Evolutionary conservation across 2,329 filamentous ascomycete species (phyloP).

Genomic region (Aspergillus pseudoglaucus): DNA sequence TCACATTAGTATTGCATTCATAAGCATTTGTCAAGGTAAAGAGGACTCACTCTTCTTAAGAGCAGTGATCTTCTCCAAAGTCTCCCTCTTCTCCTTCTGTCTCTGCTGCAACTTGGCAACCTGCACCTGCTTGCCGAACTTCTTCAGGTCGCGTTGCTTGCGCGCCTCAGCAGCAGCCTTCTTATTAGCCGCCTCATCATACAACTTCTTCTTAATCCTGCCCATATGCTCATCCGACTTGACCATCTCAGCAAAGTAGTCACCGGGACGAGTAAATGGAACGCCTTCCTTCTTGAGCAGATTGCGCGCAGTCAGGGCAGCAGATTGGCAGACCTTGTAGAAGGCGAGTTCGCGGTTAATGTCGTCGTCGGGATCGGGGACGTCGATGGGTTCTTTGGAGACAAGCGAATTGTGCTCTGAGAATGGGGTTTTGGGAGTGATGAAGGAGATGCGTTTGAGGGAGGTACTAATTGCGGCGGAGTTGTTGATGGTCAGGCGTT

Average conservation of each 20-base stretch:
- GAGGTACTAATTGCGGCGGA: conserved; percentile 74
- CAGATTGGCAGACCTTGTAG: conserved; percentile 80
- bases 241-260: conserved; percentile 99
- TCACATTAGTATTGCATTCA: conserved; percentile 14
- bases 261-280: conserved; percentile 78
- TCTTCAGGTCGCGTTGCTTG: conserved; percentile 91
- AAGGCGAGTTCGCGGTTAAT: conserved; percentile 87
- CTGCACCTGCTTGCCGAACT: conserved; percentile 98
- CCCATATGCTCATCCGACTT: conserved; percentile 99
- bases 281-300: conserved; percentile 74
- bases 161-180: conserved; percentile 88
- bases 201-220: conserved; percentile 85
- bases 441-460: conserved; percentile 58
- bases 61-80: conserved; percentile 88
- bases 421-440: conserved; percentile 65
- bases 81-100: conserved; percentile 84
- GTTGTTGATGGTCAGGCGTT: conserved; percentile 96
- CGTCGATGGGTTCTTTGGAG: conserved; percentile 60
- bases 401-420: conserved; percentile 73
- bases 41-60: conserved; percentile 84
- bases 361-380: conserved; percentile 84
- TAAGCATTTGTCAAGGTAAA: conserved; percentile 1
- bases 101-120: conserved; percentile 92
- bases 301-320: conserved; percentile 65
- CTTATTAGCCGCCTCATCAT: conserved; percentile 86